phyloP scores from a whole-genome alignment of 179 eudicot species.

The Heliamphora pulchella region DNA sequence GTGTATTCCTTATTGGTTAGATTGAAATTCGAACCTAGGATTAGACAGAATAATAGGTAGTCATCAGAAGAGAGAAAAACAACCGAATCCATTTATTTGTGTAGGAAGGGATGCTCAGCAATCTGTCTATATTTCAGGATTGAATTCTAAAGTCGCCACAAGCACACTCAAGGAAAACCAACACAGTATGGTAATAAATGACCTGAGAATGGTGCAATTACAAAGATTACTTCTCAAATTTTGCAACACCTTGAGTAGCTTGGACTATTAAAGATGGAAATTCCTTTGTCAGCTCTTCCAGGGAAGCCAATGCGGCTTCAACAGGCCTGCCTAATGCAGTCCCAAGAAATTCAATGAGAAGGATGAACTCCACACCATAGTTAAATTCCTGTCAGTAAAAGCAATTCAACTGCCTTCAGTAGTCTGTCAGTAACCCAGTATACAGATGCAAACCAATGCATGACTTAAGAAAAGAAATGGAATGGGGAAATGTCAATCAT shows the following conservation, averaged over 20 bases:
- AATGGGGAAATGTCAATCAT: not conserved
- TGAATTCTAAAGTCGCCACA: not conserved
- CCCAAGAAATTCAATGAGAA: slow-evolving; percentile 49
- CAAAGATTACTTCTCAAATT: slow-evolving; percentile 3
- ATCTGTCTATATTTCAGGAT: not conserved
- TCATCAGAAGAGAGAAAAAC: not conserved
- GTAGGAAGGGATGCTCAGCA: not conserved
- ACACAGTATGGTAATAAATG: not conserved
- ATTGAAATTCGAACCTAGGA: slow-evolving; percentile 57
- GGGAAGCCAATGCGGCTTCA: slow-evolving; percentile 56
- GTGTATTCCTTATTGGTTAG: slow-evolving; percentile 44
- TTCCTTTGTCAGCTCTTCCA: slow-evolving; percentile 43
- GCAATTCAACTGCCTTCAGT: slow-evolving; percentile 11
- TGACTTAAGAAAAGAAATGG: not conserved
- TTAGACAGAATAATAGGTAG: not conserved
- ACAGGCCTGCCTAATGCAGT: slow-evolving; percentile 45
- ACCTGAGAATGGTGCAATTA: not conserved
- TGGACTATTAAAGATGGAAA: slow-evolving; percentile 74
- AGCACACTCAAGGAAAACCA: not conserved
- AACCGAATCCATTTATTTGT: not conserved
- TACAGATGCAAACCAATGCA: not conserved
- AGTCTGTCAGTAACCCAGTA: not conserved
- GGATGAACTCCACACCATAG: slow-evolving; percentile 65
- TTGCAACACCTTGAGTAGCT: slow-evolving; percentile 54
- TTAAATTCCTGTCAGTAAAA: slow-evolving; percentile 65